phyloP scores from a whole-genome alignment of 768 basidiomycete species.

The Lactarius quietus region DNA sequence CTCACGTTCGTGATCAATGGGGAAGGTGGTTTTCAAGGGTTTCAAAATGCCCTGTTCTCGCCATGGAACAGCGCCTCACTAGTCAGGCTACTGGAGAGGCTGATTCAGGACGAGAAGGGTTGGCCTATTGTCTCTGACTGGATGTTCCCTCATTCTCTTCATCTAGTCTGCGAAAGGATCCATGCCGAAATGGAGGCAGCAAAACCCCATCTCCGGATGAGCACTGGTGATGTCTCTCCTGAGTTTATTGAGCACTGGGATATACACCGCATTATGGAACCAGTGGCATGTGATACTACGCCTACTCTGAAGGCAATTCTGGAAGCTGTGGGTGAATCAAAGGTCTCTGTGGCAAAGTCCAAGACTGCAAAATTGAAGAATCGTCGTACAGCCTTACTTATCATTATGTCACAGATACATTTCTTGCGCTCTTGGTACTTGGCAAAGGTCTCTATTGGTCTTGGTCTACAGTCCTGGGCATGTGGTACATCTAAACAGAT shows the following conservation, averaged over 20 bases:
- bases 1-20: background rate
- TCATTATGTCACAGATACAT: background rate
- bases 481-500: no score
- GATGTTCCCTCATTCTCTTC: background rate
- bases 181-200: background rate
- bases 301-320: background rate
- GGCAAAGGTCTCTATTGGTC: background rate
- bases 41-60: background rate
- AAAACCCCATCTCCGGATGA: background rate
- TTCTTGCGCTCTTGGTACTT: background rate
- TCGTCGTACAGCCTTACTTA: background rate
- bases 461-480: no score
- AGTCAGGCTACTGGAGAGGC: background rate
- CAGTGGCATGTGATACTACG: background rate
- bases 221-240: background rate
- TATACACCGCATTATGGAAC: background rate
- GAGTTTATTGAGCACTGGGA: background rate
- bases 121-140: background rate
- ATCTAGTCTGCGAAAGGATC: background rate
- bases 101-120: background rate
- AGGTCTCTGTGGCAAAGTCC: background rate
- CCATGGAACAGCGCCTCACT: background rate
- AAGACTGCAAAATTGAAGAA: background rate
- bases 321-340: background rate
- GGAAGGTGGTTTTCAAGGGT: background rate